Percentiles rank a stretch among this genome's conserved stretches.
phyloP scores from a whole-genome alignment of 768 basidiomycete species.

The Lactifluus hygrophoroides region DNA sequence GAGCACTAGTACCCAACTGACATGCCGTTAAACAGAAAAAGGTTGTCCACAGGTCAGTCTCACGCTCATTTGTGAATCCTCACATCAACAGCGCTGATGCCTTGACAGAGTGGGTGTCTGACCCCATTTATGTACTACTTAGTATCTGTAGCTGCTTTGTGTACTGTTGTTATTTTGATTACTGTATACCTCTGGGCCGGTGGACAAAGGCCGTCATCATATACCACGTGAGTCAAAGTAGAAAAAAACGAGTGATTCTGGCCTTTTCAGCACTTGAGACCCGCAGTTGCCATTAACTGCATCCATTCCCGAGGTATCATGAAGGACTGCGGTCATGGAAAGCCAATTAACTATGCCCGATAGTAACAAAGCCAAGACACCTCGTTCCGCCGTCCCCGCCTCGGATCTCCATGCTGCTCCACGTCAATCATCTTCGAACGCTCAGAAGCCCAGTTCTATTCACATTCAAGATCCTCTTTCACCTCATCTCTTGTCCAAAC shows the following conservation, averaged over 20 bases:
- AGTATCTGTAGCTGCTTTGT: background rate
- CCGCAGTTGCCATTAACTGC: background rate
- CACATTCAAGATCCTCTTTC: background rate
- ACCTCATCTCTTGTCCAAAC: background rate
- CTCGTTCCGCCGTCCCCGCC: background rate
- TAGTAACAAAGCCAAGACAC: background rate
- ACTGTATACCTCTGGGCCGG: background rate
- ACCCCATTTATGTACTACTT: too few relatives aligned
- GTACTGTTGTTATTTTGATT: background rate
- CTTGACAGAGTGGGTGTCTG: slow-evolving; percentile 18
- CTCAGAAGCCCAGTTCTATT: background rate
- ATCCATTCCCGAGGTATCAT: background rate
- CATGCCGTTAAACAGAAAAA: slow-evolving; percentile 14
- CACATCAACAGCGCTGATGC: background rate
- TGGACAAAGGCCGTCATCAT: background rate
- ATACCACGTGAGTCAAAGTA: slow-evolving; percentile 2
- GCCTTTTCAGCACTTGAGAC: background rate
- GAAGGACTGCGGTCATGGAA: background rate
- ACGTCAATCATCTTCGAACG: background rate
- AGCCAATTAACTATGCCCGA: background rate
- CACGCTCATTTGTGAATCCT: background rate
- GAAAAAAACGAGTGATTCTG: background rate
- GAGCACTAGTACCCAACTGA: background rate
- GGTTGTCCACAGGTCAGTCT: slow-evolving; percentile 21
- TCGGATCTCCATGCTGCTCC: background rate